Evolutionary conservation across 495 filamentous ascomycete genomes (phyloP).

Genomic region (Hypoxylon fuscum): DNA sequence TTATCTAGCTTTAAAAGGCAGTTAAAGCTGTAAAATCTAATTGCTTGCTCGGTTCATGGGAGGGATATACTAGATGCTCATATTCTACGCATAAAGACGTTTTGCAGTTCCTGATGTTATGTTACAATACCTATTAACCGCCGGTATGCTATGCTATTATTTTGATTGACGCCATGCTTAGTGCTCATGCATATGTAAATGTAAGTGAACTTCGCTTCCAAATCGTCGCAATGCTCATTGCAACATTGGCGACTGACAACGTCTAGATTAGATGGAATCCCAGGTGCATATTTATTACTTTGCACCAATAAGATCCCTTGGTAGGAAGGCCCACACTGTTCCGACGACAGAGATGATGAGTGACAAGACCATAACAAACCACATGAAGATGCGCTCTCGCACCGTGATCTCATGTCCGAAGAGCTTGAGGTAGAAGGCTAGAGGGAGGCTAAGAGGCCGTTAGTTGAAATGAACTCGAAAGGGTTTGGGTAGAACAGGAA

Average conservation of each 20-base stretch:
- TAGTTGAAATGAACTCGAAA: not conserved
- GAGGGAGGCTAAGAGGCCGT: constrained; percentile 62
- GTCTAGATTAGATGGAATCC: not conserved
- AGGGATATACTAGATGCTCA: not conserved
- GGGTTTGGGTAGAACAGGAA: not conserved
- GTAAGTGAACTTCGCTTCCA: not conserved
- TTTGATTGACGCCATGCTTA: not conserved
- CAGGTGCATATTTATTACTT: constrained; percentile 24
- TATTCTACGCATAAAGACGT: not conserved
- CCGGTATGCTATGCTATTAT: constrained; percentile 8
- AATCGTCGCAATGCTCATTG: not conserved
- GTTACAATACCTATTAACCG: not conserved
- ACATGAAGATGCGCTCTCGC: constrained; percentile 71
- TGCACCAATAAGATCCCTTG: constrained; percentile 66
- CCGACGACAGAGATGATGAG: constrained; percentile 75
- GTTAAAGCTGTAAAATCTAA: too few relatives aligned
- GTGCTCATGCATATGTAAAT: not conserved
- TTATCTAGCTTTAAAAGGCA: too few relatives aligned
- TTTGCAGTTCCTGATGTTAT: not conserved
- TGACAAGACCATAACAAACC: constrained; percentile 74
- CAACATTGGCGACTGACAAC: not conserved
- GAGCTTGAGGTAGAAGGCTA: constrained; percentile 91
- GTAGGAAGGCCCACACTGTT: constrained; percentile 88
- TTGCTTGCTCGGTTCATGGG: too few relatives aligned
- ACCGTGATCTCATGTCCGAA: constrained; percentile 80